A percentile compares a stretch with the other conserved stretches of the same genome.
Conservation (phyloP, 2,329 filamentous ascomycete genomes). For the Phaeosphaeriaceae sp. region DNA sequence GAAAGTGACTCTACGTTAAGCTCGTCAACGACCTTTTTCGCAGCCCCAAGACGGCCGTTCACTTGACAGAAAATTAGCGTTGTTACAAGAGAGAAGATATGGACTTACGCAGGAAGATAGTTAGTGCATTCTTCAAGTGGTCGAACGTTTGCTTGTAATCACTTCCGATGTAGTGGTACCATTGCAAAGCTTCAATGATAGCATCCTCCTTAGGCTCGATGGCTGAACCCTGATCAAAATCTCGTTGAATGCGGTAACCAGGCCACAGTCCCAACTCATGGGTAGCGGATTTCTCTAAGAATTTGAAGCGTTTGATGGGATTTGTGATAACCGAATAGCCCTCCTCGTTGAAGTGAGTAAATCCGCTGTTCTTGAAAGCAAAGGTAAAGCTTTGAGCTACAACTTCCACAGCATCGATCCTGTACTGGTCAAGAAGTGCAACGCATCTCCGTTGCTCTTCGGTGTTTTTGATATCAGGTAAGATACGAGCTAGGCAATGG, state of each 20-base stretch:
- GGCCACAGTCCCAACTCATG: slow-evolving; percentile 52
- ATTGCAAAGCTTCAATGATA: slow-evolving; percentile 81
- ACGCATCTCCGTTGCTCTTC: slow-evolving; percentile 72
- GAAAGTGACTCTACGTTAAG: slow-evolving; percentile 58
- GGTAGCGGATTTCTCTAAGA: slow-evolving; percentile 59
- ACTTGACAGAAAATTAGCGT: slow-evolving; percentile 36
- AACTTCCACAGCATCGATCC: slow-evolving; percentile 75
- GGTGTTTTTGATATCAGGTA: slow-evolving; percentile 73
- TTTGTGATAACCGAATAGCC: slow-evolving; percentile 28
- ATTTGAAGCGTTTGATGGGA: slow-evolving; percentile 45
- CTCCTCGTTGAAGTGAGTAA: slow-evolving; percentile 30
- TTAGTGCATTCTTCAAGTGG: slow-evolving; percentile 75
- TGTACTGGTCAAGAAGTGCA: slow-evolving; percentile 74
- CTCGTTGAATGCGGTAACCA: slow-evolving; percentile 69
- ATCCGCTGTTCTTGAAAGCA: slow-evolving; percentile 34
- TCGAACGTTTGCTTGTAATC: slow-evolving; percentile 65
- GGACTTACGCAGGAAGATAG: slow-evolving; percentile 81
- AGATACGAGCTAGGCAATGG: slow-evolving; percentile 74
- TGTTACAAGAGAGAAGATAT: neutral
- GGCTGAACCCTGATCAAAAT: slow-evolving; percentile 62
- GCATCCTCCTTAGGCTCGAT: slow-evolving; percentile 71
- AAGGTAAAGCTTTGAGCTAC: slow-evolving; percentile 70
- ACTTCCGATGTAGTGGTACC: slow-evolving; percentile 79
- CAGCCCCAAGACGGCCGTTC: slow-evolving; percentile 60
- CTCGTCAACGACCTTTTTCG: slow-evolving; percentile 59